A percentile compares a stretch with the other conserved stretches of the same genome.
Conservation (phyloP, 208 protist genomes). For the Wallacemonas rigidus region DNA sequence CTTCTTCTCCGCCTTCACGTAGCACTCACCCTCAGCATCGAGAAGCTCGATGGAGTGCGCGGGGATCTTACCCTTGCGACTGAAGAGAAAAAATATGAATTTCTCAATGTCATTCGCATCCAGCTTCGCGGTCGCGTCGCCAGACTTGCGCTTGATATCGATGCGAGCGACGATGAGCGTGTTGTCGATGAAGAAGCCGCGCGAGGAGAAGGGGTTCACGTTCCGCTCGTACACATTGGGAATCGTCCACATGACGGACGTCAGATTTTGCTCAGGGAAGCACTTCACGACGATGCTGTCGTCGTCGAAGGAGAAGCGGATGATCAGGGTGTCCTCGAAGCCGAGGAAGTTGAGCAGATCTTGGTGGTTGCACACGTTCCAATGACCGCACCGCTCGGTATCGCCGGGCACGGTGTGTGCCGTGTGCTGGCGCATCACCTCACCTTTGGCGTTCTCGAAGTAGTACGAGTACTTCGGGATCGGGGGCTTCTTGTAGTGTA, state of each 20-base stretch:
- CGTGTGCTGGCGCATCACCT: slow-evolving; percentile 86
- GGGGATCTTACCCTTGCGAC: slow-evolving; percentile 58
- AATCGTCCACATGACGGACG: slow-evolving; percentile 66
- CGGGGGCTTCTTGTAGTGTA: slow-evolving; percentile 83
- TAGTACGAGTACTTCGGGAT: slow-evolving; percentile 93
- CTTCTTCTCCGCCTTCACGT: slow-evolving; percentile 41
- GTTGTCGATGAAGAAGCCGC: slow-evolving; percentile 56
- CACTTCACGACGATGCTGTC: slow-evolving; percentile 51
- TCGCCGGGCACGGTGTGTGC: slow-evolving; percentile 80
- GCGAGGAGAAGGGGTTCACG: slow-evolving; percentile 75
- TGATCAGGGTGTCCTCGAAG: slow-evolving; percentile 50
- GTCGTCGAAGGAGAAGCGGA: slow-evolving; percentile 79
- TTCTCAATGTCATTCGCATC: slow-evolving; percentile 39
- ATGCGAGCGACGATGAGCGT: slow-evolving; percentile 48
- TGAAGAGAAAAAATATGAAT: slow-evolving; percentile 80
- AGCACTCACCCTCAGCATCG: slow-evolving; percentile 36
- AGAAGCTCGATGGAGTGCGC: slow-evolving; percentile 76
- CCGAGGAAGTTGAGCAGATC: slow-evolving; percentile 63
- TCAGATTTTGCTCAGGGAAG: slow-evolving; percentile 25
- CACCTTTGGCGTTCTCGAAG: slow-evolving; percentile 61
- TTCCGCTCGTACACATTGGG: slow-evolving; percentile 62
- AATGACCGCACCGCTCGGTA: slow-evolving; percentile 88
- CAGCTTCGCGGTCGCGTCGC: slow-evolving; percentile 33
- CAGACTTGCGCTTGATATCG: slow-evolving; percentile 52
- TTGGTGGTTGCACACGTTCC: slow-evolving; percentile 66